A percentile compares a stretch with the other conserved stretches of the same genome.
Conservation (phyloP, 106 monocot species). For the Dendrobium nobile region DNA sequence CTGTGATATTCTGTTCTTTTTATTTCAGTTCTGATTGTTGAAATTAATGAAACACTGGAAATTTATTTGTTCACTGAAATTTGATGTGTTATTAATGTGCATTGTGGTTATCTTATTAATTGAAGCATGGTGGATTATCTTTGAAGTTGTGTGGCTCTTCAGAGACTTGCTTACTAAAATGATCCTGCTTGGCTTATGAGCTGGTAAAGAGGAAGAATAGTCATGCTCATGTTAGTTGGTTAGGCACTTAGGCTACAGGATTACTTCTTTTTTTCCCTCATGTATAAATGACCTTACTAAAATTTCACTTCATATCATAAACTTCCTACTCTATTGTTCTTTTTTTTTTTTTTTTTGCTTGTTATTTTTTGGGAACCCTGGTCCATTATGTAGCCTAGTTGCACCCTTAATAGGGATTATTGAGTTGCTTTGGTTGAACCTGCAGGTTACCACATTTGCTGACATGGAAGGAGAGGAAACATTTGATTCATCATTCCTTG, state of each 20-base stretch:
- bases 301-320: background rate
- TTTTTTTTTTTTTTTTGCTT: too few relatives aligned
- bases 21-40: background rate
- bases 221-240: background rate
- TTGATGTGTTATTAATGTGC: background rate
- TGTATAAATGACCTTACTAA: background rate
- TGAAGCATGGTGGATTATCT: background rate
- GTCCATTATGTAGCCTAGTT: background rate
- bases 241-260: background rate
- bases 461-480: constrained; percentile 99
- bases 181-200: too few relatives aligned
- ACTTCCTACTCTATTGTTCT: background rate
- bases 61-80: background rate
- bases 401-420: background rate
- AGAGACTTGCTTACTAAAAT: background rate
- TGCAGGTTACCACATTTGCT: constrained; percentile 92
- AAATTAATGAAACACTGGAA: background rate
- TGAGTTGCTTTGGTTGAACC: background rate
- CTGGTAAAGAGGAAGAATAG: too few relatives aligned
- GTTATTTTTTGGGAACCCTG: too few relatives aligned
- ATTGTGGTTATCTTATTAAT: background rate
- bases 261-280: background rate
- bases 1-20: background rate
- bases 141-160: background rate
- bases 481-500: constrained; percentile 83